A percentile compares a stretch with the other conserved stretches of the same genome.
Evolutionary conservation across 2,329 filamentous ascomycete species (phyloP).

Genomic region (Aureobasidium leucospermi): DNA sequence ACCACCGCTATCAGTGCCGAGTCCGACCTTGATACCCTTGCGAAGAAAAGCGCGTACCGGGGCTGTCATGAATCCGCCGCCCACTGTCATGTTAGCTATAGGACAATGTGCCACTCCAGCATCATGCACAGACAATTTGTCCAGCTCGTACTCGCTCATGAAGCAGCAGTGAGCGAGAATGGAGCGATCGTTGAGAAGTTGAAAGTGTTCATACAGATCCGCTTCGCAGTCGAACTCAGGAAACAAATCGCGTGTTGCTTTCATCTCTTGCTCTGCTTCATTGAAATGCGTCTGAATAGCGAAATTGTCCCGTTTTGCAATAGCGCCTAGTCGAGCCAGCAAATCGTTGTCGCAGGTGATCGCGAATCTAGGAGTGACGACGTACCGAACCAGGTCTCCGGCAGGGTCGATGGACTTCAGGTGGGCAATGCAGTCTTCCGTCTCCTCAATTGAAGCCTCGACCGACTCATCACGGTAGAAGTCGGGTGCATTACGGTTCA

Average conservation of each 20-base stretch:
- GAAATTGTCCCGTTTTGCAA: slow-evolving; percentile 44
- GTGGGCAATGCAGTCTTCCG: slow-evolving; percentile 24
- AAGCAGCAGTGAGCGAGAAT: slow-evolving; percentile 63
- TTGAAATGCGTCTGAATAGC: slow-evolving; percentile 62
- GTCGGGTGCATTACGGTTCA: slow-evolving; percentile 43
- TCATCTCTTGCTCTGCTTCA: slow-evolving; percentile 55
- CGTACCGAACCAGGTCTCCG: slow-evolving; percentile 23
- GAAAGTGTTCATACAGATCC: slow-evolving; percentile 51
- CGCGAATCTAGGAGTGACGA: slow-evolving; percentile 45
- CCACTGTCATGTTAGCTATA: slow-evolving; percentile 49
- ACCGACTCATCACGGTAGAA: slow-evolving; percentile 25
- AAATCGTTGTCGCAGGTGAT: slow-evolving; percentile 52
- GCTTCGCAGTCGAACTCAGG: slow-evolving; percentile 50
- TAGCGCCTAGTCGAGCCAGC: slow-evolving; percentile 48
- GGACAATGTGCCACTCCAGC: slow-evolving; percentile 61
- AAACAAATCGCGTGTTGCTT: slow-evolving; percentile 49
- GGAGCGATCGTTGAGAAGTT: slow-evolving; percentile 46
- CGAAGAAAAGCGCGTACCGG: slow-evolving; percentile 52
- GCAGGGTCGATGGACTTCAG: slow-evolving; percentile 18
- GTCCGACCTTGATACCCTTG: slow-evolving; percentile 55
- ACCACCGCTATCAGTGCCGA: slow-evolving; percentile 59
- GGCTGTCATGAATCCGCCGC: slow-evolving; percentile 52
- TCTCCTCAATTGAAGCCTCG: slow-evolving; percentile 16
- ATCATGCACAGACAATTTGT: slow-evolving; percentile 36
- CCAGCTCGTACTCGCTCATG: slow-evolving; percentile 51